Evolutionary conservation across 140 eudicot genomes (phyloP), one percentile per base, ranked within the genome.

Genomic region (Senecio squalidus): DNA sequence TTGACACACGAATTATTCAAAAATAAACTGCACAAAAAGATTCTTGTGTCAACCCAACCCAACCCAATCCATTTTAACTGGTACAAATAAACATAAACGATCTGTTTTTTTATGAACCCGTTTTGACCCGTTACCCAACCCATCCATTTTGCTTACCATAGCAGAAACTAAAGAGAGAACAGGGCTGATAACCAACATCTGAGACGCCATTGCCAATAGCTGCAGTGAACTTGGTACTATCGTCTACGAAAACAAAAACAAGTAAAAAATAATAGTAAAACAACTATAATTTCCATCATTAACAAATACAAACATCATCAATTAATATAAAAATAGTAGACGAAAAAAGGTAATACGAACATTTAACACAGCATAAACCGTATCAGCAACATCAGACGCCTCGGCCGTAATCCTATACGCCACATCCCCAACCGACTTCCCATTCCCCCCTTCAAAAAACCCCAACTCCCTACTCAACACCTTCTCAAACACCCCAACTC

Each of bases 381-480:
- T 86, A 74, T 91, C 98, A 46, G 92, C 89, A 5, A 84, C 84
- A 75, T 91, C 98, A 34, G 86, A 72, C 6, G 94, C 95, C 70
- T 92, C 98, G 0, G 96, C 95, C 13, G 95, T 81, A 33, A 92
- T 87, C 82, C 98, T 58, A 55, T 87, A 84, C 0, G 93, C 85
- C 45, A 92, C 52, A 76, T 92, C 98, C 13, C 96, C 98, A 16
- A 84, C 76, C 2, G 74, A 59, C 43, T 70, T 76, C 33, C 91
- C 96, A 15, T 59, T 55, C n/a, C 82, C 80, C 4, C 94, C 78
- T 38, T 86, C 96, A 25, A 81, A 91, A 53, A 86, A 91, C 78
- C 83, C 86, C 34, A 92, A 87, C 53, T 92, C 96, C 41, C 98
- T 79, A 76, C 57, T 55, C 77, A 84, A 79, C 54, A 92, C 98